Conservation (phyloP, 2,329 filamentous ascomycete genomes). For the Fonsecaea erecta region DNA sequence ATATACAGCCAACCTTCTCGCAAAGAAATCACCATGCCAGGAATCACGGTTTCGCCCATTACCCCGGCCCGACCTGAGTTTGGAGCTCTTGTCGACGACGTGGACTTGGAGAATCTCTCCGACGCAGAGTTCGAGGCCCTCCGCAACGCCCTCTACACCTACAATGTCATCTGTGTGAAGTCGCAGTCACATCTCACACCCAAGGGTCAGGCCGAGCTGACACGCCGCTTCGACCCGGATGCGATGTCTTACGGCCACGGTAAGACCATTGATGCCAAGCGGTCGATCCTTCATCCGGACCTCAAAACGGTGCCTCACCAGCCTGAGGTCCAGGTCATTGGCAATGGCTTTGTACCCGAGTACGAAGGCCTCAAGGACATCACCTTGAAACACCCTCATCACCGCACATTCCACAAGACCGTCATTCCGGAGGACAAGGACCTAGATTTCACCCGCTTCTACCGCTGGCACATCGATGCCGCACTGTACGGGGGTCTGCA, state of each 20-base stretch:
- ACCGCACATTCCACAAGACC: slow-evolving; percentile 74
- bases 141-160: slow-evolving; percentile 66
- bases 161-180: slow-evolving; percentile 74
- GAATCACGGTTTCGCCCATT: slow-evolving; percentile 26
- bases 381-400: slow-evolving; percentile 73
- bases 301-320: slow-evolving; percentile 80
- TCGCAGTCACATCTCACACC: slow-evolving; percentile 67
- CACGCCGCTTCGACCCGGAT: slow-evolving; percentile 71
- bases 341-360: slow-evolving; percentile 70
- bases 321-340: slow-evolving; percentile 79
- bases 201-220: slow-evolving; percentile 74
- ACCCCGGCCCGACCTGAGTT: slow-evolving; percentile 52
- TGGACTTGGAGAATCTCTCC: slow-evolving; percentile 65
- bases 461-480: slow-evolving; percentile 57
- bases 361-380: slow-evolving; percentile 75
- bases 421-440: slow-evolving; percentile 66
- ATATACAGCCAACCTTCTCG: background rate
- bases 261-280: slow-evolving; percentile 71
- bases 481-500: slow-evolving; percentile 62
- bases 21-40: slow-evolving; percentile 20
- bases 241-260: slow-evolving; percentile 73
- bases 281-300: slow-evolving; percentile 73
- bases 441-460: slow-evolving; percentile 55
- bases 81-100: slow-evolving; percentile 63
- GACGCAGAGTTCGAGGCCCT: slow-evolving; percentile 69